Evolutionary conservation across 2,329 filamentous ascomycete genomes (phyloP).

Genomic region (Epicoccum nigrum): DNA sequence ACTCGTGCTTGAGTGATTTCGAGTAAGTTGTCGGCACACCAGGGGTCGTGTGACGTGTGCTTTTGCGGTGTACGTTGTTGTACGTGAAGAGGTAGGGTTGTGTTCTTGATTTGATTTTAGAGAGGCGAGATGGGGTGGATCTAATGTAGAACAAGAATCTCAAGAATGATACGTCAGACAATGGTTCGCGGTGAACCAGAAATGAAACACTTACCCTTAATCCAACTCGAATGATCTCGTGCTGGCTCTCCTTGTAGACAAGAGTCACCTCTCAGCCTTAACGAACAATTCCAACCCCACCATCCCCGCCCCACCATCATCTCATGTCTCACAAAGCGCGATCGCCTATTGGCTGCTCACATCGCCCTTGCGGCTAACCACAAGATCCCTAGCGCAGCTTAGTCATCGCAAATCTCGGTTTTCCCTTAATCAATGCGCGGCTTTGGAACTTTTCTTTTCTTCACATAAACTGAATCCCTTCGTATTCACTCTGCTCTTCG

Average conservation of each 20-base stretch:
- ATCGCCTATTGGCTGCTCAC: constrained; percentile 24
- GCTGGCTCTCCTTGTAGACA: background rate
- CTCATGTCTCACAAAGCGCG: constrained; percentile 18
- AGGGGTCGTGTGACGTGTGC: constrained; percentile 13
- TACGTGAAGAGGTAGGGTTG: constrained; percentile 13
- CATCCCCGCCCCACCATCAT: constrained; percentile 13
- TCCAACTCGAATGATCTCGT: background rate
- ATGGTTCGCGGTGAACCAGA: background rate
- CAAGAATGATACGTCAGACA: constrained; percentile 16
- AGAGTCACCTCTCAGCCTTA: constrained; percentile 8
- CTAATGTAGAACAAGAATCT: constrained; percentile 16
- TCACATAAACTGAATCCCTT: constrained; percentile 52
- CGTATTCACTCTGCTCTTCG: constrained; percentile 72
- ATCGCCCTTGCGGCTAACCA: background rate
- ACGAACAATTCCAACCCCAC: constrained; percentile 14
- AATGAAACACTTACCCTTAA: background rate
- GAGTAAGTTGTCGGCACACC: background rate
- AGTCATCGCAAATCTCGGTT: constrained; percentile 34
- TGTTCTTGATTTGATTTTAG: constrained; percentile 11
- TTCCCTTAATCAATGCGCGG: constrained; percentile 28
- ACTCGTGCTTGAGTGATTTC: constrained; percentile 2
- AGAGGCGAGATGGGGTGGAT: constrained; percentile 3
- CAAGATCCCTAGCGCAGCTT: constrained; percentile 22
- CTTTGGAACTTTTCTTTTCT: constrained; percentile 33
- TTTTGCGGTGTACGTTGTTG: background rate